Percentiles rank a stretch among this genome's conserved stretches.
These are phyloP conservation scores for Lepraria neglecta DNA, from an alignment of 495 filamentous ascomycete species.

Conservation along the genomic window DNA sequence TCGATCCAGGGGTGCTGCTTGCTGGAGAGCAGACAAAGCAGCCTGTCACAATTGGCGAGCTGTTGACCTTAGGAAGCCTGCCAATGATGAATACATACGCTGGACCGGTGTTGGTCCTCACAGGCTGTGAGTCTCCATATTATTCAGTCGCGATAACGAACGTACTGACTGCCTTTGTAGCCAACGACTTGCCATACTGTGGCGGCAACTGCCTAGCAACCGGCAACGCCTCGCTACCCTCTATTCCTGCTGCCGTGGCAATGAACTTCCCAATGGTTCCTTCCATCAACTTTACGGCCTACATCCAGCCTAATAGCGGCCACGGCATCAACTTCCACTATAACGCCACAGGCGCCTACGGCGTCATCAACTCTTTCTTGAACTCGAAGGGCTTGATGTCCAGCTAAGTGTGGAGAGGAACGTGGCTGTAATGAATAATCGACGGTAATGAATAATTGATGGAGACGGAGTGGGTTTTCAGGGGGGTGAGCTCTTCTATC, in stretches of 20 bases:
- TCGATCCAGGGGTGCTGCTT: slow-evolving; percentile 41
- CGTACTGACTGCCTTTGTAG: slow-evolving; percentile 20
- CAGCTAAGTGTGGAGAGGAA: background rate
- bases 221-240: slow-evolving; percentile 28
- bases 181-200: slow-evolving; percentile 47
- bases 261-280: slow-evolving; percentile 37
- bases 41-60: slow-evolving; percentile 46
- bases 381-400: slow-evolving; percentile 29
- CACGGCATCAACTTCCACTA: slow-evolving; percentile 50
- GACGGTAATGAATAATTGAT: too few relatives aligned
- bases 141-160: background rate
- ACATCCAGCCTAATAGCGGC: slow-evolving; percentile 43
- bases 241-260: slow-evolving; percentile 38
- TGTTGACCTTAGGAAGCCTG: slow-evolving; percentile 37
- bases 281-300: slow-evolving; percentile 38
- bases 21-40: slow-evolving; percentile 42
- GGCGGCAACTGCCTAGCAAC: slow-evolving; percentile 46
- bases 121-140: slow-evolving; percentile 30
- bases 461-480: too few relatives aligned
- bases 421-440: too few relatives aligned
- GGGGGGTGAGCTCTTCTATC: too few relatives aligned
- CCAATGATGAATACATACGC: slow-evolving; percentile 34
- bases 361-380: slow-evolving; percentile 36
- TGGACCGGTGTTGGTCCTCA: slow-evolving; percentile 45
- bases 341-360: slow-evolving; percentile 41